Evolutionary conservation across 1,139 yeast species (phyloP).

Genomic region (Blastobotrys ciferrii): DNA sequence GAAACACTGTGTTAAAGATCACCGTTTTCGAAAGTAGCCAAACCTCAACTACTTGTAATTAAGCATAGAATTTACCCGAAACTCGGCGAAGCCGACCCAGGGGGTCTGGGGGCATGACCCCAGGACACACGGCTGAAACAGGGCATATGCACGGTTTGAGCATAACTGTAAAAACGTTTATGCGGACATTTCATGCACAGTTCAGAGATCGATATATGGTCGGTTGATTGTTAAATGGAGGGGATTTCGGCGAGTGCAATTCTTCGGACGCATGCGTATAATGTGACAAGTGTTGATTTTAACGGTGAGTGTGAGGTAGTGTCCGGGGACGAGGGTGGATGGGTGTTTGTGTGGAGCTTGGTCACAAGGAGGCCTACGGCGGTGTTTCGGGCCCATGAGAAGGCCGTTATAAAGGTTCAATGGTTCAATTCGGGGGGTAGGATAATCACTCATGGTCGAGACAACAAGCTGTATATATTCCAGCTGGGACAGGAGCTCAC

Average conservation of each 20-base stretch:
- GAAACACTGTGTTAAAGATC: no score
- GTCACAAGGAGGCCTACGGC: constrained; percentile 37
- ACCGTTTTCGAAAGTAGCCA: no score
- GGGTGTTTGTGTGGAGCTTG: constrained; percentile 40
- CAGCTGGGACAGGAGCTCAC: constrained; percentile 19
- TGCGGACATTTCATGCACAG: neutral
- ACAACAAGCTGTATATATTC: constrained; percentile 36
- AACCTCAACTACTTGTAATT: no score
- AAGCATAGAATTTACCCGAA: no score
- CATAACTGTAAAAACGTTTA: neutral
- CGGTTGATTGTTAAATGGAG: neutral
- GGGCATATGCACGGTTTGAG: neutral
- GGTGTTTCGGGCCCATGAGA: constrained; percentile 37
- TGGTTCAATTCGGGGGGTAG: constrained; percentile 22
- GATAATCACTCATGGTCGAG: constrained; percentile 42
- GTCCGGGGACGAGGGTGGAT: constrained; percentile 42
- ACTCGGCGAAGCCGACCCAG: no score
- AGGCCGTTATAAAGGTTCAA: constrained; percentile 32
- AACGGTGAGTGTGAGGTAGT: constrained; percentile 14
- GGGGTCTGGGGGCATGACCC: no score
- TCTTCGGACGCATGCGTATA: constrained; percentile 5
- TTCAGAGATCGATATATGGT: neutral
- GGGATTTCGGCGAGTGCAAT: constrained; percentile 1
- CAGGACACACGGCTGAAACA: no score
- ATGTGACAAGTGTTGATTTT: constrained; percentile 4